These are phyloP conservation scores for Dendrobium catenatum DNA, from an alignment of 106 monocot genomes.

Conservation along the genomic window DNA sequence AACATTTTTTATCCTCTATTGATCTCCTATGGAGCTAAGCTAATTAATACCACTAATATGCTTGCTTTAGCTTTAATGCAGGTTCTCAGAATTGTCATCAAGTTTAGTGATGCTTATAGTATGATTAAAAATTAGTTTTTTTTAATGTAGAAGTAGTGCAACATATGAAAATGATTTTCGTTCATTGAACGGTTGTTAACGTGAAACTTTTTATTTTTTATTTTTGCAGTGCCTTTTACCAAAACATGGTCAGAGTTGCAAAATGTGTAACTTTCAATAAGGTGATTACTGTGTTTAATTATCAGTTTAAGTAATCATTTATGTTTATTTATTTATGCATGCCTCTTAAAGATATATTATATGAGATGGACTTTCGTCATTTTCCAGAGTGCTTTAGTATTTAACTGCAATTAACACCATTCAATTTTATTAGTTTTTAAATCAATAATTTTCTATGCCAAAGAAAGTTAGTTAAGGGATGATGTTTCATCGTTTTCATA, in stretches of 20 bases:
- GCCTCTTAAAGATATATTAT: no score
- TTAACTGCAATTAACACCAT: not conserved
- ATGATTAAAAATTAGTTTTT: not conserved
- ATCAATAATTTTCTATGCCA: not conserved
- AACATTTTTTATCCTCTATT: not conserved
- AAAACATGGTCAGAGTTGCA: constrained; percentile 93
- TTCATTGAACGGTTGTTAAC: not conserved
- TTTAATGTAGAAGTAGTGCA: not conserved
- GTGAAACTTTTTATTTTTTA: not conserved
- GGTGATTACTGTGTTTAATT: constrained; percentile 24
- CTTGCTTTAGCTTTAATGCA: not conserved
- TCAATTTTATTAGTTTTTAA: not conserved
- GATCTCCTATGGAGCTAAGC: no score
- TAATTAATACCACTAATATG: not conserved
- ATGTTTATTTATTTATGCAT: not conserved
- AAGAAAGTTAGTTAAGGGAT: not conserved
- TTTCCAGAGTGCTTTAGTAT: not conserved
- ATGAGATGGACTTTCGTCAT: no score
- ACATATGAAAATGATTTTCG: not conserved
- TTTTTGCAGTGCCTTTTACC: constrained; percentile 74
- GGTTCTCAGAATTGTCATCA: not conserved
- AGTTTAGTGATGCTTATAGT: not conserved
- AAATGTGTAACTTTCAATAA: constrained; percentile 98
- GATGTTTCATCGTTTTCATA: not conserved
- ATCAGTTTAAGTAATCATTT: not conserved